A percentile compares a stretch with the other conserved stretches of the same genome.
Conservation (phyloP, 129 eudicot genomes). For the Mikania micrantha region DNA sequence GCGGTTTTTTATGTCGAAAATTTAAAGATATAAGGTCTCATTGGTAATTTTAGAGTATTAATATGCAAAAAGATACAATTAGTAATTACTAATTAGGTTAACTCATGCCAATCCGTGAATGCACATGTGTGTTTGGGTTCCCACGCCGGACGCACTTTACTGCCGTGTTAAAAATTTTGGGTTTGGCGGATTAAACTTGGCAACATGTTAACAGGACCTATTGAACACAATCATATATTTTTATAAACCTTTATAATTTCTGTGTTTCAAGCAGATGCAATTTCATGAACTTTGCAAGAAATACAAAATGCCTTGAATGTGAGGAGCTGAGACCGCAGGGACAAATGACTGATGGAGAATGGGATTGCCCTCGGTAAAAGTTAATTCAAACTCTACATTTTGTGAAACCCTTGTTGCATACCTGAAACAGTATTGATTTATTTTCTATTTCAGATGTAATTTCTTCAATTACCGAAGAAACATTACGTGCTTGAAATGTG, state of each 20-base stretch:
- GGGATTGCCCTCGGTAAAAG: slow-evolving; percentile 92
- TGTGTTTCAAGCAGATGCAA: slow-evolving; percentile 55
- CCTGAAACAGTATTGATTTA: not conserved
- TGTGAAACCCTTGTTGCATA: not conserved
- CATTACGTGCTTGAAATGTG: slow-evolving; percentile 63
- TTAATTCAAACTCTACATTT: slow-evolving; percentile 10
- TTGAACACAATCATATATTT: not conserved
- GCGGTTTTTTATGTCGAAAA: not conserved
- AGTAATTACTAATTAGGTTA: too few species aligned
- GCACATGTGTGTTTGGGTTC: not conserved
- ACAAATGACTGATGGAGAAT: slow-evolving; percentile 60
- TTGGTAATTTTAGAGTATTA: not conserved
- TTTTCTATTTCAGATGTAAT: slow-evolving; percentile 50
- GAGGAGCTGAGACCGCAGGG: slow-evolving; percentile 64
- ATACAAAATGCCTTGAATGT: slow-evolving; percentile 72
- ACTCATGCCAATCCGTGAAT: too few species aligned
- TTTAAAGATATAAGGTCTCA: not conserved
- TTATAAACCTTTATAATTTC: not conserved
- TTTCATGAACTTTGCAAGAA: slow-evolving; percentile 92
- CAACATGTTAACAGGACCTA: not conserved
- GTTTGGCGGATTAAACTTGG: not conserved
- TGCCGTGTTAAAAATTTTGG: not conserved
- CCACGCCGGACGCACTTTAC: not conserved
- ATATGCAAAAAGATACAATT: not conserved
- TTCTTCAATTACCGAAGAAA: slow-evolving; percentile 65